Base-by-base conservation (phyloP, 306 rosid species). In the Hylodesmum podocarpum region DNA sequence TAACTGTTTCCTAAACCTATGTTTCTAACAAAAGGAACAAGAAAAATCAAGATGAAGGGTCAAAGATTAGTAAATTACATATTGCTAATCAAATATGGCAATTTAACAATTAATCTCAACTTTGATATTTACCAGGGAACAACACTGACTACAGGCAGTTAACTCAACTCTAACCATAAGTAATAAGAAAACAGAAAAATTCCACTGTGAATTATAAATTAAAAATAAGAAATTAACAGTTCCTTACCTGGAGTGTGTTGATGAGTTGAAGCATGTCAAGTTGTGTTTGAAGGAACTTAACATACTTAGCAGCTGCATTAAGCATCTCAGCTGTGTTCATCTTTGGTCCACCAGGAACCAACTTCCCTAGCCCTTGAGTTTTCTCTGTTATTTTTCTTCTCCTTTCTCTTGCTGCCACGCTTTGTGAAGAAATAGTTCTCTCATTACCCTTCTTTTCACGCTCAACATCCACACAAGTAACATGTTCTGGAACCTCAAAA, bases 261-360 rank as follows among this genome's bases (percentile, higher is more conserved):
- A 86, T 83, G 41, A 78, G 62, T 70, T 94, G 72, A 55, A 95
- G 93, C 81, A 95, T 43, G 0, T 47, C 63, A 19, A 88, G 80
- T 85, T 95, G 98, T 2, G 90, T 85, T 82, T 90, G 90, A 86
- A 95, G 83, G 86, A 39, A 92, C 80, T 89, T 86, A 9, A 95
- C 91, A 67, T 92, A 95, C 31, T 84, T 95, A 31, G 74, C 78
- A 64, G 97, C 97, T 62, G 97, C 80, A 37, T 78, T 81, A 18
- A 95, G 57, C 98, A 95, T 95, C 74, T 92, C 96, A 39, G 97
- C 98, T 14, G 98, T 89, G 78, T 91, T 95, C 97, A 95, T 87
- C 83, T 88, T 92, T 24, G 46, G 74, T 3, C 93, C 97, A 11
- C 96, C 91, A 0, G 98, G 96, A 10, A 92, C 81, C 74, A 90